Percentiles rank a stretch among this genome's conserved stretches.
Evolutionary conservation across 164 flowering plant species (phyloP).

Genomic region (Chimonanthus praecox): DNA sequence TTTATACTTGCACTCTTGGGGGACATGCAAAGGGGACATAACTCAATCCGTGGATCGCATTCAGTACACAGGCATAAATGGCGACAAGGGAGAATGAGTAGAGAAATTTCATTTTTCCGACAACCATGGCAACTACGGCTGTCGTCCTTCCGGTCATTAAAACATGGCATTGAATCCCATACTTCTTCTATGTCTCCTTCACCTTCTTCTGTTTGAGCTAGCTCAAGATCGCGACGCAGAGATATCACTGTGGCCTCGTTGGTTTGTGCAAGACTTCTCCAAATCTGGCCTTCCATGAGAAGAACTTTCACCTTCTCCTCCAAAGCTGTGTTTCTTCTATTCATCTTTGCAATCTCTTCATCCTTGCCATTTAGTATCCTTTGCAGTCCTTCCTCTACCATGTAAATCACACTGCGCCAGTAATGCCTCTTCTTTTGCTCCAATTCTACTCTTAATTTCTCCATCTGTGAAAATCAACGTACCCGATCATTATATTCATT

Average conservation of each 20-base stretch:
- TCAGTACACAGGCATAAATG: conserved; percentile 11
- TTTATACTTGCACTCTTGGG: conserved; percentile 9
- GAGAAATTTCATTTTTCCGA: conserved; percentile 4
- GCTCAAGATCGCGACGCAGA: conserved; percentile 19
- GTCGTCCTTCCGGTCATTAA: neutral
- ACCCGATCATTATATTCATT: neutral
- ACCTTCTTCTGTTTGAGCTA: conserved; percentile 9
- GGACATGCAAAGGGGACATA: conserved; percentile 11
- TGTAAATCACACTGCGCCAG: conserved; percentile 5
- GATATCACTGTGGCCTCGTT: conserved; percentile 13
- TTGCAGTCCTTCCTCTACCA: conserved; percentile 8
- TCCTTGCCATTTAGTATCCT: conserved; percentile 9
- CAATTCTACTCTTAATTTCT: conserved; percentile 13
- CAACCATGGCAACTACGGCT: conserved; percentile 4
- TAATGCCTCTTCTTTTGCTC: conserved; percentile 9
- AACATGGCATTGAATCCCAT: conserved; percentile 3
- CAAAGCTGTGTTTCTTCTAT: conserved; percentile 7
- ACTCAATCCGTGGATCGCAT: conserved; percentile 3
- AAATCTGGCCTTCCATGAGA: conserved; percentile 14
- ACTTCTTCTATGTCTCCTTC: conserved; percentile 7
- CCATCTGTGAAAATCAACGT: conserved; percentile 8
- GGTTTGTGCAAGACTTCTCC: conserved; percentile 15
- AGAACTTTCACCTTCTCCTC: conserved; percentile 12
- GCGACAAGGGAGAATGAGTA: conserved; percentile 11
- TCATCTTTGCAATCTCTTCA: conserved; percentile 11